Percentiles rank a stretch among this genome's conserved stretches.
phyloP scores from a whole-genome alignment of 1,284 basidiomycete genomes.

The Apiotrichum gracile region DNA sequence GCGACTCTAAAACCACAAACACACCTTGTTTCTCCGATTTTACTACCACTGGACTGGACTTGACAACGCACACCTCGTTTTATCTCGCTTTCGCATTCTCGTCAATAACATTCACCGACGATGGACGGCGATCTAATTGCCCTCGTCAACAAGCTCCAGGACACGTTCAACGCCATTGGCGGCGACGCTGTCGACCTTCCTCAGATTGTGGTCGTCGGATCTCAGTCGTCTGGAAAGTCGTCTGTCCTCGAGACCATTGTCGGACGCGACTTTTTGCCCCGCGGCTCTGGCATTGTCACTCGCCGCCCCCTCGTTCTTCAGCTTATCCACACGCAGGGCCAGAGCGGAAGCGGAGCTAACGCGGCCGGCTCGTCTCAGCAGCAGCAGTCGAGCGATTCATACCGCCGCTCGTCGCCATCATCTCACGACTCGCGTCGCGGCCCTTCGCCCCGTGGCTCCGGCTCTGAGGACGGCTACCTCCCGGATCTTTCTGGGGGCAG shows the following conservation, averaged over 20 bases:
- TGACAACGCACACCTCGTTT: not conserved
- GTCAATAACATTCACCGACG: not conserved
- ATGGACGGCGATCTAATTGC: slow-evolving; percentile 94
- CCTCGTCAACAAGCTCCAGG: slow-evolving; percentile 89
- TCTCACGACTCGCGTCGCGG: not conserved
- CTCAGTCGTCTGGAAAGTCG: slow-evolving; percentile 54
- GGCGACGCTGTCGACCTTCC: slow-evolving; percentile 55
- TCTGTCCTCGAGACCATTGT: slow-evolving; percentile 66
- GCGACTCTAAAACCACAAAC: too few relatives aligned
- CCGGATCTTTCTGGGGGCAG: slow-evolving; percentile 31
- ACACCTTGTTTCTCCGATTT: too few relatives aligned
- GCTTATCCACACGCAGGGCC: slow-evolving; percentile 74
- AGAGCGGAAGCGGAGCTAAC: not conserved
- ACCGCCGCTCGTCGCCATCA: not conserved
- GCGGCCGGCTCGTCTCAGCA: not conserved
- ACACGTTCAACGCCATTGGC: slow-evolving; percentile 51
- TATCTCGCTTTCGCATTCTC: not conserved
- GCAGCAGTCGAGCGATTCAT: too few relatives aligned
- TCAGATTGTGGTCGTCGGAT: slow-evolving; percentile 48
- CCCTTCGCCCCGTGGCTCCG: not conserved
- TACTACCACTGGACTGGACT: too few relatives aligned
- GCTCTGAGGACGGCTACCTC: slow-evolving; percentile 32
- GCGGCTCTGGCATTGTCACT: slow-evolving; percentile 71
- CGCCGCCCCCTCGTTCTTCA: slow-evolving; percentile 90
- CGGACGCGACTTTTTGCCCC: slow-evolving; percentile 89